These are phyloP conservation scores for Boletales sp. DNA, from an alignment of 768 basidiomycete genomes.

Conservation along the genomic window DNA sequence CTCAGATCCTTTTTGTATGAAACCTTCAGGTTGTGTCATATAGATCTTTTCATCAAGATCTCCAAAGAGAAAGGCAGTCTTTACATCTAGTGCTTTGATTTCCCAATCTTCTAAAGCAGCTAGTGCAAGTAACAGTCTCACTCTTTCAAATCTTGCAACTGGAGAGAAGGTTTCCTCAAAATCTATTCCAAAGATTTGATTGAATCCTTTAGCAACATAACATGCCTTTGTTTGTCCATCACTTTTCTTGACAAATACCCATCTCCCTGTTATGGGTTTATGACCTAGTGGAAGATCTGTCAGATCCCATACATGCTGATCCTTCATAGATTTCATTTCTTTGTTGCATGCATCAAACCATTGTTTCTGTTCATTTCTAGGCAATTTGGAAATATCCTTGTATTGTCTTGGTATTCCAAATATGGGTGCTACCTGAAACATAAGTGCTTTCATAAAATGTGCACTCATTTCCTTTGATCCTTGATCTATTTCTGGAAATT, in stretches of 20 bases:
- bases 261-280: neutral
- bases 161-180: constrained; percentile 21
- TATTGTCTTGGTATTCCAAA: neutral
- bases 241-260: neutral
- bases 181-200: constrained; percentile 30
- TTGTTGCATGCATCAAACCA: neutral
- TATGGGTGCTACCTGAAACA: neutral
- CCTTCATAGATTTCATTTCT: neutral
- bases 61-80: constrained; percentile 38
- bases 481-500: neutral
- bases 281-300: neutral
- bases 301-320: neutral
- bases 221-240: constrained; percentile 21
- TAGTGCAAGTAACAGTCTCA: neutral
- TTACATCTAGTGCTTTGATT: constrained; percentile 41
- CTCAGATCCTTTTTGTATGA: too few relatives aligned
- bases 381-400: neutral
- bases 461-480: too few relatives aligned
- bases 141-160: neutral
- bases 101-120: constrained; percentile 25
- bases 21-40: neutral
- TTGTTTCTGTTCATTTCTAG: neutral
- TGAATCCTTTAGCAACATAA: constrained; percentile 36
- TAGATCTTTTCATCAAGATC: neutral
- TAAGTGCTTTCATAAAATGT: neutral